These are phyloP conservation scores for Pythium aristosporum DNA, from an alignment of 352 stramenopile genomes.

Conservation along the genomic window DNA sequence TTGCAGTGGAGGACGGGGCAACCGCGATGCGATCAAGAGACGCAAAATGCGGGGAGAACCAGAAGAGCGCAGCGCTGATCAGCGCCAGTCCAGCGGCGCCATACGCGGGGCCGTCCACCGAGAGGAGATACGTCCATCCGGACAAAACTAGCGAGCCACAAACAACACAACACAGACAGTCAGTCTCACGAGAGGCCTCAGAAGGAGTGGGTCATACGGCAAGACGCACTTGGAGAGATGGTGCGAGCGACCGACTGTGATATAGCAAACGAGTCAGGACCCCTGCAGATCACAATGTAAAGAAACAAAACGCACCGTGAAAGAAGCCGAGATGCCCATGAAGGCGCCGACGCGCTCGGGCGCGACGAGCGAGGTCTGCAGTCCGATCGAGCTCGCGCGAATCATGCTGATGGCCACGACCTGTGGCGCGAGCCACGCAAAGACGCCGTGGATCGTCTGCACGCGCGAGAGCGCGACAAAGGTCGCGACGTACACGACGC, in stretches of 20 bases:
- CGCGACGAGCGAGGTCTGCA: constrained; percentile 71
- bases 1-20: constrained; percentile 10
- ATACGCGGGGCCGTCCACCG: constrained; percentile 66
- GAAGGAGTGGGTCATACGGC: not conserved
- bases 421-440: constrained; percentile 61
- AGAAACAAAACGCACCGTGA: constrained; percentile 48
- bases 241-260: constrained; percentile 72
- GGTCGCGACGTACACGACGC: constrained; percentile 65
- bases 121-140: constrained; percentile 73
- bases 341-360: constrained; percentile 71
- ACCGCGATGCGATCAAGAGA: constrained; percentile 32
- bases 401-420: constrained; percentile 66
- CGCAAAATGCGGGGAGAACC: constrained; percentile 63
- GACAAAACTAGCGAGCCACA: constrained; percentile 54
- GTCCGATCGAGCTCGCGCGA: constrained; percentile 71
- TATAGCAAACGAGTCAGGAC: not conserved
- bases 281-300: not conserved
- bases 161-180: not conserved
- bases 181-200: not conserved
- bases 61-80: constrained; percentile 57
- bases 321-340: constrained; percentile 76
- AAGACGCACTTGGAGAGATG: constrained; percentile 62
- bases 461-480: constrained; percentile 67
- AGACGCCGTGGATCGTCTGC: constrained; percentile 47
- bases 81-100: constrained; percentile 62